Percentiles rank a stretch among this genome's conserved stretches.
Conservation (phyloP, 352 stramenopile species). For the Pythium volutum region DNA sequence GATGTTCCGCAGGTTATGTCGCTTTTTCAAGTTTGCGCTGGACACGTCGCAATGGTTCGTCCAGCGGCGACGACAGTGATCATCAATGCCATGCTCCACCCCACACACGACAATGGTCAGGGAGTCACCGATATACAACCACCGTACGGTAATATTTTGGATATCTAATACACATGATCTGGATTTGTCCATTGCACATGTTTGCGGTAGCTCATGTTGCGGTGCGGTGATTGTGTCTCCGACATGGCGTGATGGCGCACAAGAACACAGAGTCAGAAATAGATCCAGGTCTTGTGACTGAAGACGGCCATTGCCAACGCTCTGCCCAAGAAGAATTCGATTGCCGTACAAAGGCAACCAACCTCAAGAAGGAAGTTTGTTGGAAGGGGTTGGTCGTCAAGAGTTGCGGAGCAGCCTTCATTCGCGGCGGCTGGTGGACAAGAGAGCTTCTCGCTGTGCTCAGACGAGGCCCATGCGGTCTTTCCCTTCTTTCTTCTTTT, state of each 20-base stretch:
- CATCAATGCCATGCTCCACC: no score
- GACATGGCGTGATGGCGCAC: not conserved
- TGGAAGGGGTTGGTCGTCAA: not conserved
- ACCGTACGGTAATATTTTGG: no score
- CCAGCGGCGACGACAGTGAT: no score
- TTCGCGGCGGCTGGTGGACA: not conserved
- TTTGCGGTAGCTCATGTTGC: no score
- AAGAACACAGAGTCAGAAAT: conserved; percentile 15
- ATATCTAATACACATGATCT: not conserved
- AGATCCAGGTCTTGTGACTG: conserved; percentile 9
- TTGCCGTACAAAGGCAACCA: not conserved
- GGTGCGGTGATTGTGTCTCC: no score
- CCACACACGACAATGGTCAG: no score
- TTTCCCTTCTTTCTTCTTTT: not conserved
- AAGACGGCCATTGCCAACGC: not conserved
- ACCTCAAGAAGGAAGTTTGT: not conserved
- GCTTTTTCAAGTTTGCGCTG: not conserved
- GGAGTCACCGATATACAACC: no score
- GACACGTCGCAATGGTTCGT: not conserved
- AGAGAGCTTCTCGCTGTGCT: not conserved
- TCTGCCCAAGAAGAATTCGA: not conserved
- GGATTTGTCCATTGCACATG: no score
- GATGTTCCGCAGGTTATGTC: not conserved
- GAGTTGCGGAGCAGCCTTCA: not conserved
- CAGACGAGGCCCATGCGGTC: not conserved